Evolutionary conservation across 2,329 filamentous ascomycete species (phyloP).

Genomic region (Calonectria pteridis): DNA sequence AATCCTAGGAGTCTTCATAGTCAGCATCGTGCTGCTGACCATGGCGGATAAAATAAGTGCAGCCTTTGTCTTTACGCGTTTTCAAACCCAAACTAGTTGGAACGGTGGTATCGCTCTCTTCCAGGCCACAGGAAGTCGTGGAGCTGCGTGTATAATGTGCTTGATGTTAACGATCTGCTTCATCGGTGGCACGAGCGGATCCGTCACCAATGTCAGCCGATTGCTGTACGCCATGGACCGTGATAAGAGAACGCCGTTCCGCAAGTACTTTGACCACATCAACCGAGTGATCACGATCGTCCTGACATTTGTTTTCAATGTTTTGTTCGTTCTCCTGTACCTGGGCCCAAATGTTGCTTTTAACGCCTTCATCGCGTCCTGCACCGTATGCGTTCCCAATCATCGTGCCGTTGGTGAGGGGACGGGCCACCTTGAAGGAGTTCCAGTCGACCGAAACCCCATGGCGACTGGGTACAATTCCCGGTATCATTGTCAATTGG

Average conservation of each 20-base stretch:
- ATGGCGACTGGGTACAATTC: conserved; percentile 25
- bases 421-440: not conserved
- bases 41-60: conserved; percentile 55
- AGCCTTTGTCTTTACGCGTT: conserved; percentile 57
- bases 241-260: conserved; percentile 31
- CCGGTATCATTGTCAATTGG: conserved; percentile 28
- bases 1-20: conserved; percentile 55
- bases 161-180: conserved; percentile 59
- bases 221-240: conserved; percentile 52
- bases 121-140: conserved; percentile 55
- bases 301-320: conserved; percentile 32
- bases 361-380: conserved; percentile 35
- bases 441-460: conserved; percentile 18
- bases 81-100: conserved; percentile 60
- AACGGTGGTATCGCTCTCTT: conserved; percentile 57
- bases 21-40: conserved; percentile 57
- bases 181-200: conserved; percentile 59
- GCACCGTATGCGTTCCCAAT: conserved; percentile 38
- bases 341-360: conserved; percentile 35
- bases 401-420: conserved; percentile 27
- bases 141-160: conserved; percentile 54
- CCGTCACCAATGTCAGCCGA: conserved; percentile 56
- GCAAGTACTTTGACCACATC: conserved; percentile 33
- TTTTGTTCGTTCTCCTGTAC: conserved; percentile 34
- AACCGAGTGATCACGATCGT: conserved; percentile 27